Evolutionary conservation across 164 flowering plant genomes (phyloP).

Genomic region (Hamamelis virginiana): DNA sequence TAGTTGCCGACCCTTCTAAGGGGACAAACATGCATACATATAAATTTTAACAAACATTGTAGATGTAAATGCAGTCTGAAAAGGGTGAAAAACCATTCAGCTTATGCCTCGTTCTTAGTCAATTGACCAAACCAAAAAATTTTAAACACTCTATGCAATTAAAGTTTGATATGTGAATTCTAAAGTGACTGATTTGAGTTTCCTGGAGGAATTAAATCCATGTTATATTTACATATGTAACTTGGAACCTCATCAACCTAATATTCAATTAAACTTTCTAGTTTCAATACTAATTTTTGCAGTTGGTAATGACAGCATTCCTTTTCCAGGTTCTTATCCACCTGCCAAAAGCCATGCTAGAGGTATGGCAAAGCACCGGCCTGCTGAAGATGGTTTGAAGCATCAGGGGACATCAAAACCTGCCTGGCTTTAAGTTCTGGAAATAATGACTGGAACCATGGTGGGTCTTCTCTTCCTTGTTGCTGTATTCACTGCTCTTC

Average conservation of each 20-base stretch:
- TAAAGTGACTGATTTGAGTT: too few species aligned
- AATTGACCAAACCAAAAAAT: too few species aligned
- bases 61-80: too few species aligned
- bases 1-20: neutral
- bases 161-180: too few species aligned
- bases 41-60: too few species aligned
- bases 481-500: conserved; percentile 49
- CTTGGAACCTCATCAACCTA: too few species aligned
- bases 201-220: too few species aligned
- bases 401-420: conserved; percentile 56
- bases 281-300: neutral
- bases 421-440: conserved; percentile 75
- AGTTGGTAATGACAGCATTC: conserved; percentile 1
- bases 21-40: too few species aligned
- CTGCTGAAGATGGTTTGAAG: conserved; percentile 32
- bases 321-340: conserved; percentile 34
- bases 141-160: too few species aligned
- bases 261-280: too few species aligned
- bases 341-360: conserved; percentile 36
- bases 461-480: conserved; percentile 52
- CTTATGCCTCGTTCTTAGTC: neutral
- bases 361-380: conserved; percentile 31
- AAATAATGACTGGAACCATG: conserved; percentile 72
- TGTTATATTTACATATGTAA: too few species aligned
- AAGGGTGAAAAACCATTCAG: too few species aligned